A percentile compares a stretch with the other conserved stretches of the same genome.
These are phyloP conservation scores for Candida argentea DNA, from an alignment of 805 yeast species.

Conservation along the genomic window DNA sequence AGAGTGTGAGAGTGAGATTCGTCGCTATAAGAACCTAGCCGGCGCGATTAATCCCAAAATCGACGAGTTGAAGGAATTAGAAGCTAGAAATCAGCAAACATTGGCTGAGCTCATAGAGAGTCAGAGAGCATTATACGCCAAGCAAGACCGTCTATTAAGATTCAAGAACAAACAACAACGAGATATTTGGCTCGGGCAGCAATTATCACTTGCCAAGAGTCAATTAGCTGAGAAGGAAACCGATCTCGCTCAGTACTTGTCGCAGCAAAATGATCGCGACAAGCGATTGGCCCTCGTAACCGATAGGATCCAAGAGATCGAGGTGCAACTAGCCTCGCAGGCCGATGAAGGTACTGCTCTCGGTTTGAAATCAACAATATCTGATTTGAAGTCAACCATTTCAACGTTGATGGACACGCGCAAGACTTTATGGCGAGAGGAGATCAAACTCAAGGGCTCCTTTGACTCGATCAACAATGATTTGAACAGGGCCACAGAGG, in stretches of 20 bases:
- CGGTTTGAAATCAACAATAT: slow-evolving; percentile 20
- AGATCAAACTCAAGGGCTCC: slow-evolving; percentile 51
- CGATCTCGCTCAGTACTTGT: slow-evolving; percentile 13
- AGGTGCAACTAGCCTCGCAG: slow-evolving; percentile 12
- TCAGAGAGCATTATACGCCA: slow-evolving; percentile 55
- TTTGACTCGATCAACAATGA: slow-evolving; percentile 46
- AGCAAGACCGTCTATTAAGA: slow-evolving; percentile 58
- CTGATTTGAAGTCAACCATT: slow-evolving; percentile 33
- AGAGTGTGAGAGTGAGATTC: slow-evolving; percentile 10
- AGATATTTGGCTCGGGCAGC: slow-evolving; percentile 52
- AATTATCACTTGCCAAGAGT: slow-evolving; percentile 31
- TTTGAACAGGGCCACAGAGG: slow-evolving; percentile 45
- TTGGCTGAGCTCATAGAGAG: slow-evolving; percentile 34
- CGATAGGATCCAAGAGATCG: slow-evolving; percentile 8
- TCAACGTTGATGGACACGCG: slow-evolving; percentile 50
- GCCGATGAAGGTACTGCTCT: slow-evolving; percentile 5
- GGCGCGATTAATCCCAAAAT: slow-evolving; percentile 30
- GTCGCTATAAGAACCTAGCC: slow-evolving; percentile 18
- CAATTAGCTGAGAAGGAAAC: slow-evolving; percentile 18
- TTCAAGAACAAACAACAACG: slow-evolving; percentile 50
- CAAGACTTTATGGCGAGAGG: slow-evolving; percentile 71
- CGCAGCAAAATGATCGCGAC: slow-evolving; percentile 9
- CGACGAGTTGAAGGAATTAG: slow-evolving; percentile 27
- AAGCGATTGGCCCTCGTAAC: slow-evolving; percentile 6
- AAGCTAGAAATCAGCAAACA: slow-evolving; percentile 27